A percentile compares a stretch with the other conserved stretches of the same genome.
These are phyloP conservation scores for Euphorbia pulcherrima DNA, from an alignment of 345 rosid species.

Conservation along the genomic window DNA sequence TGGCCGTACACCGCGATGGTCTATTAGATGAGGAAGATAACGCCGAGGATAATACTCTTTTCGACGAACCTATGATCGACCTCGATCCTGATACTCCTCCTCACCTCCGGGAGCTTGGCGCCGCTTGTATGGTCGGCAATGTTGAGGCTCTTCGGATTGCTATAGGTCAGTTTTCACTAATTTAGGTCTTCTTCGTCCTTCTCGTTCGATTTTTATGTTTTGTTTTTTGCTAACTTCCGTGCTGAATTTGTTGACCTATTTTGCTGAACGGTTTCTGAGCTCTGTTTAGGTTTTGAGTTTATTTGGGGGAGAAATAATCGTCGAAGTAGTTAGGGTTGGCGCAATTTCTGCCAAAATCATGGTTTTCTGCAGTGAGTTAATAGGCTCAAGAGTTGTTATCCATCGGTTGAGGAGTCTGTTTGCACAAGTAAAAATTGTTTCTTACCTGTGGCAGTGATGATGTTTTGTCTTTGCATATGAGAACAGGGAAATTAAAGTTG, in stretches of 20 bases:
- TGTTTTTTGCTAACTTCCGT: not conserved
- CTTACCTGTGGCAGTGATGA: not conserved
- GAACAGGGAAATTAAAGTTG: not conserved
- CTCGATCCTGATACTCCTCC: conserved; percentile 55
- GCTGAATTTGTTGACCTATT: too few relatives aligned
- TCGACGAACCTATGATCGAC: conserved; percentile 50
- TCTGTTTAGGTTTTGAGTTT: not conserved
- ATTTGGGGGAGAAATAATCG: too few relatives aligned
- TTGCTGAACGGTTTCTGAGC: not conserved
- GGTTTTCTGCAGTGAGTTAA: not conserved
- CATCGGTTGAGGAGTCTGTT: not conserved
- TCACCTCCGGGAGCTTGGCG: conserved; percentile 65
- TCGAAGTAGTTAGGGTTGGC: too few relatives aligned
- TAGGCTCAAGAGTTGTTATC: not conserved
- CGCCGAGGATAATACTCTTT: conserved; percentile 58
- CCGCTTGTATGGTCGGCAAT: conserved; percentile 64
- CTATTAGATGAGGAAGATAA: conserved; percentile 57
- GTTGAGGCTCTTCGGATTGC: conserved; percentile 66
- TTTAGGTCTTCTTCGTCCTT: not conserved
- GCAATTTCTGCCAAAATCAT: not conserved
- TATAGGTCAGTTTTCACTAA: conserved; percentile 39
- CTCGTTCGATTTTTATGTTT: not conserved
- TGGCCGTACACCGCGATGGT: conserved; percentile 86
- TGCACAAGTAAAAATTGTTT: not conserved
- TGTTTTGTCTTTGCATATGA: not conserved